Base-by-base conservation (phyloP, 2,329 filamentous ascomycete genomes). In the Ophiostoma sp. region DNA sequence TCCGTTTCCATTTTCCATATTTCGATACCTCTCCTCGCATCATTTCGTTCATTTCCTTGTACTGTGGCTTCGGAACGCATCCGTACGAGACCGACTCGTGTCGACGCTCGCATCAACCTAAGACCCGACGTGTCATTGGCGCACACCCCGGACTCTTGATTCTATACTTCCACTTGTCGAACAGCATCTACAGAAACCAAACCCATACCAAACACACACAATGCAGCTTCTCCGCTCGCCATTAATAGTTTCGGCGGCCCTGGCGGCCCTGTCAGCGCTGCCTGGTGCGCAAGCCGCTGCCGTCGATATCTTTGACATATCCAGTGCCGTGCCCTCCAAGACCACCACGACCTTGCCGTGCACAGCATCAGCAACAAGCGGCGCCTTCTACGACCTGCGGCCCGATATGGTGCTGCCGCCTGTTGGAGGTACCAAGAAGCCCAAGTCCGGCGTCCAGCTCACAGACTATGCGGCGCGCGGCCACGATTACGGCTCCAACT, bases 401-500 rank as follows among this genome's bases (percentile, higher is more conserved):
- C 82, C 83, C 2, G 84, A 86, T 72, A 83, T 78, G 47, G 85
- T 84, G 42, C 75, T 81, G 41, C 74, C 76, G 16, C 75, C 78
- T 4, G 76, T 79, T 36, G 79, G 83, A 63, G 80, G 78, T 5
- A 75, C 75, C 42, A 83, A 83, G 73, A 83, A 82, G 73, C 74
- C 79, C 14, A 77, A 79, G 70, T 80, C 79, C 71, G 78, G 79
- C 14, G 76, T 76, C 41, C 77, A 78, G 11, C 77, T 78, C 9
- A 78, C 79, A 44, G 84, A 87, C 75, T 87, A 87, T 76, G 83
- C 86, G 71, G 87, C 89, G 7, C 85, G 84, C 69, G 91, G 91
- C 45, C 90, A 87, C 76, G 91, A 94, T 78, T 91, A 93, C 73
- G 87, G 85, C 71, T 86, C 87, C 72, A 94, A 94, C 79, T 95